A percentile compares a stretch with the other conserved stretches of the same genome.
These are phyloP conservation scores for Leccinum truebloodii DNA, from an alignment of 768 basidiomycete genomes.

Conservation along the genomic window DNA sequence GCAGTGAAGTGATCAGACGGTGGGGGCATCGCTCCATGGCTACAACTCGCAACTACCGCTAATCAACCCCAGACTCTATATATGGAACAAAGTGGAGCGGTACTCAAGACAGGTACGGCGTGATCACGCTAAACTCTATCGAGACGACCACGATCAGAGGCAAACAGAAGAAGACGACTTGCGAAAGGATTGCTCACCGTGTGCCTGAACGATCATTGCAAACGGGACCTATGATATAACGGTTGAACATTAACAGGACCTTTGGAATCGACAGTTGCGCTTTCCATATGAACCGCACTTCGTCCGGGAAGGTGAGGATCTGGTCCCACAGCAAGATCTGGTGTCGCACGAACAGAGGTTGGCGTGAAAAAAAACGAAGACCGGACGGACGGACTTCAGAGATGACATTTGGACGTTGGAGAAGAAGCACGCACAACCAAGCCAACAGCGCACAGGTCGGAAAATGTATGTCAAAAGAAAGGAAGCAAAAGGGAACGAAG, in stretches of 20 bases:
- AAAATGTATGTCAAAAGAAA: no score
- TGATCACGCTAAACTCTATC: slow-evolving; percentile 26
- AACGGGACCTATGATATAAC: slow-evolving; percentile 31
- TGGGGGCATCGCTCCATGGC: no score
- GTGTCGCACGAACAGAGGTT: background rate
- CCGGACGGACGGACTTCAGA: background rate
- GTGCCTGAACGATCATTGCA: slow-evolving; percentile 30
- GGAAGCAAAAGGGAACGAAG: no score
- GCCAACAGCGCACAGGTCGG: no score
- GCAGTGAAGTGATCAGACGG: no score
- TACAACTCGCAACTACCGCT: background rate
- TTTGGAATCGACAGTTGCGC: slow-evolving; percentile 31
- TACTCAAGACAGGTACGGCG: slow-evolving; percentile 16
- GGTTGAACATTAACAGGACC: slow-evolving; percentile 35
- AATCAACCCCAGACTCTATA: background rate
- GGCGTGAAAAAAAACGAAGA: background rate
- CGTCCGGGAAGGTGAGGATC: slow-evolving; percentile 34
- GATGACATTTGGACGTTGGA: background rate
- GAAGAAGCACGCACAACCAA: no score
- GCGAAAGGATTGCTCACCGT: slow-evolving; percentile 26
- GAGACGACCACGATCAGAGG: no score
- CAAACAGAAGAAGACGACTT: background rate
- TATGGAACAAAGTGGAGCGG: background rate
- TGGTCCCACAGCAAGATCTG: slow-evolving; percentile 39
- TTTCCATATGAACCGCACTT: slow-evolving; percentile 35